These are phyloP conservation scores for Poa pratensis DNA, from an alignment of 176 grass and related monocot species.

Conservation along the genomic window DNA sequence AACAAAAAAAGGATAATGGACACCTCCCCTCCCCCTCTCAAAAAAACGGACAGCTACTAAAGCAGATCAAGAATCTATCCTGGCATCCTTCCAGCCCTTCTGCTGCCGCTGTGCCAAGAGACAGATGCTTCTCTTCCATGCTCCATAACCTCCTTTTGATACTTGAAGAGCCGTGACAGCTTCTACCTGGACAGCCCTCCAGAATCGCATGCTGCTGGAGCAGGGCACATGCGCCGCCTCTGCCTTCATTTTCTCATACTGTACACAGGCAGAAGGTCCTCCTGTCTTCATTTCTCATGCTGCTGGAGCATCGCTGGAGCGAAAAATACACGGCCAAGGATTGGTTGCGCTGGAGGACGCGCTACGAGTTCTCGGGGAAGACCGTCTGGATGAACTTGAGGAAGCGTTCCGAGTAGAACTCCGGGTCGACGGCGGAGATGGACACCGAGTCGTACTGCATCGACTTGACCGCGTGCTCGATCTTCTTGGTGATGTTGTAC, in stretches of 20 bases:
- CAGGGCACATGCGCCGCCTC: neutral
- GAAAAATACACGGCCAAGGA: neutral
- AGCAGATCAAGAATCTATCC: neutral
- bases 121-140: neutral
- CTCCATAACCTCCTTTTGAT: neutral
- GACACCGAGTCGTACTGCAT: constrained; percentile 85
- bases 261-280: neutral
- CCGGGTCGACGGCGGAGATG: constrained; percentile 80
- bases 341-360: neutral
- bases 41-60: neutral
- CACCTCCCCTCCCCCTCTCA: neutral
- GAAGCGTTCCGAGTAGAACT: constrained; percentile 82
- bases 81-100: neutral
- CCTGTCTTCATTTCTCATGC: neutral
- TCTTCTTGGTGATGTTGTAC: constrained; percentile 92
- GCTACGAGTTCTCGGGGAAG: constrained; percentile 78
- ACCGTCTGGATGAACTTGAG: constrained; percentile 85
- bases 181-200: neutral
- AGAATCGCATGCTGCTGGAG: neutral
- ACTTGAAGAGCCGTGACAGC: neutral
- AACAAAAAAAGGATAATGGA: neutral
- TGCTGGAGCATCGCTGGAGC: neutral
- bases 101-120: neutral
- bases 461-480: constrained; percentile 95
- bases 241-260: neutral